phyloP scores from a whole-genome alignment of 2,329 filamentous ascomycete species.

The Thermothelomyces thermophilus region DNA sequence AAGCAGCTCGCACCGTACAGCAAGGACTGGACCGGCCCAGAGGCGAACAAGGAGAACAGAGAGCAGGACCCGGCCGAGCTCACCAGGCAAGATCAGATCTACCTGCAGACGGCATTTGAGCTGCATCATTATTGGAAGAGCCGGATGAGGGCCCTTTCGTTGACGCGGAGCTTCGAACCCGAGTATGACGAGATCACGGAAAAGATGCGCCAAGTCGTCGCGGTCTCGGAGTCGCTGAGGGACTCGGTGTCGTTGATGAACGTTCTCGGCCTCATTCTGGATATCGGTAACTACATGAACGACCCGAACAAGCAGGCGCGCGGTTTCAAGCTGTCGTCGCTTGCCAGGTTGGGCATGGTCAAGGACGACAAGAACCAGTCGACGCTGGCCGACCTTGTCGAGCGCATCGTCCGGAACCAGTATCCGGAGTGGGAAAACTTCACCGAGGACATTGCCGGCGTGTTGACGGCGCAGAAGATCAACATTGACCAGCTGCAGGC shows the following conservation, averaged over 20 bases:
- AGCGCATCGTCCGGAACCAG: conserved; percentile 91
- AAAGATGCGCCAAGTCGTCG: conserved; percentile 80
- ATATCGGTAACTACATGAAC: conserved; percentile 99
- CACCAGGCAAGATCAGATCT: conserved; percentile 92
- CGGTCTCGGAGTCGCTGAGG: conserved; percentile 79
- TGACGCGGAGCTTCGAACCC: conserved; percentile 75
- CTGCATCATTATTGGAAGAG: conserved; percentile 98
- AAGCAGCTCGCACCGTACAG: conserved; percentile 94
- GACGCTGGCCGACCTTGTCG: conserved; percentile 89
- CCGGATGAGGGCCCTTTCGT: conserved; percentile 80
- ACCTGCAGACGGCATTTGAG: conserved; percentile 86
- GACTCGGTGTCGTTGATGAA: conserved; percentile 94
- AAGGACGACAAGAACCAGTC: conserved; percentile 99
- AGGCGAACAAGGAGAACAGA: conserved; percentile 67
- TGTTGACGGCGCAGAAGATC: conserved; percentile 76
- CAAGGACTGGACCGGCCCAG: conserved; percentile 90
- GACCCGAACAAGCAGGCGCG: conserved; percentile 97
- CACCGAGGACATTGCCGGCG: conserved; percentile 72
- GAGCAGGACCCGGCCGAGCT: conserved; percentile 85
- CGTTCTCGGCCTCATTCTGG: conserved; percentile 87
- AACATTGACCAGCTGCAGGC: conserved; percentile 86
- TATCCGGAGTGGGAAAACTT: conserved; percentile 95
- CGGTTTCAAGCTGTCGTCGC: conserved; percentile 94
- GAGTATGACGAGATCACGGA: conserved; percentile 89
- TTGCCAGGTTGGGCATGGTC: conserved; percentile 89